Conservation (phyloP, 1,284 basidiomycete species). For the Trichosporon sp. region DNA sequence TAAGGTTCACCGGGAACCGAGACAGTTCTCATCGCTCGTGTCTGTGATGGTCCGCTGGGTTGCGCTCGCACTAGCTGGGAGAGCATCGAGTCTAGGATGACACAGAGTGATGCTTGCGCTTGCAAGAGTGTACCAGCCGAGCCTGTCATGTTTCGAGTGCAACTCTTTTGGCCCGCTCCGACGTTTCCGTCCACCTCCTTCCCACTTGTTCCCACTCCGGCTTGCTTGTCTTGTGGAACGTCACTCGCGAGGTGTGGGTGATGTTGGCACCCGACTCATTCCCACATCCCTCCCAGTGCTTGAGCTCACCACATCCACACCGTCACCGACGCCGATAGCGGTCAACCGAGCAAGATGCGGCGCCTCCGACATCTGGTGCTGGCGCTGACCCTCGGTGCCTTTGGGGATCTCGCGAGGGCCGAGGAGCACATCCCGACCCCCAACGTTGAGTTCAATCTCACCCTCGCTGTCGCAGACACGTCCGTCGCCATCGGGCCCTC, state of each 20-base stretch:
- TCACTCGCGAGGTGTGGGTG: neutral
- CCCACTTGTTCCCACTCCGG: neutral
- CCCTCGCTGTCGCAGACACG: neutral
- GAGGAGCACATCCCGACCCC: neutral
- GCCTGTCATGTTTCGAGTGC: constrained; percentile 11
- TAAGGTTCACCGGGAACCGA: constrained; percentile 9
- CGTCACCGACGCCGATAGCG: neutral
- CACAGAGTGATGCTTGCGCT: neutral
- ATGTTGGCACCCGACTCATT: constrained; percentile 7
- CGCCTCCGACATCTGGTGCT: constrained; percentile 11
- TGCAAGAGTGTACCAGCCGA: neutral
- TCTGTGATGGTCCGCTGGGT: too few species aligned
- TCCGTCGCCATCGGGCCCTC: neutral
- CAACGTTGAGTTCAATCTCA: constrained; percentile 8
- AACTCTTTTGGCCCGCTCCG: constrained; percentile 14
- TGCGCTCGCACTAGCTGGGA: too few species aligned
- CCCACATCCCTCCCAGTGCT: neutral
- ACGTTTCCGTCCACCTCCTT: neutral
- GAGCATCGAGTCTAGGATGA: neutral
- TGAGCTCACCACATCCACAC: neutral
- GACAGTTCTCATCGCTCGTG: neutral
- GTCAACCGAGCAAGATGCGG: neutral
- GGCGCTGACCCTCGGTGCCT: neutral
- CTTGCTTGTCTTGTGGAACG: too few species aligned
- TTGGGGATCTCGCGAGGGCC: too few species aligned